These are phyloP conservation scores for Scenedesmus sp. DNA, from an alignment of 163 green algal genomes.

Conservation along the genomic window DNA sequence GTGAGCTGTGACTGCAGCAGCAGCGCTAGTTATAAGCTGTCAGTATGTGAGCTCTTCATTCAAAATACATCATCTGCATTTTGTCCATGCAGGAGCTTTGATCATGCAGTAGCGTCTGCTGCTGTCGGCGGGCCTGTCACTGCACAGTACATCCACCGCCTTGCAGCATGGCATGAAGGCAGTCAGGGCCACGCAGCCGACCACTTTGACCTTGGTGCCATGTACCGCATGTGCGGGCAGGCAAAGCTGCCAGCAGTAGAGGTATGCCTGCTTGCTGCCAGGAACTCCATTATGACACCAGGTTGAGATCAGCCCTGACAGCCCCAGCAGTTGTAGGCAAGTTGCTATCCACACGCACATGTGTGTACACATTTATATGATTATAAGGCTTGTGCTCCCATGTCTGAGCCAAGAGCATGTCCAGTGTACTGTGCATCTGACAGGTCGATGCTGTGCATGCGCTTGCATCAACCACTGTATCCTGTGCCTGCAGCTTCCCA, in stretches of 20 bases:
- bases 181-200: neutral
- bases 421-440: neutral
- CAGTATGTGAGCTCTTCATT: neutral
- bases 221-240: neutral
- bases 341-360: too few relatives aligned
- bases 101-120: neutral
- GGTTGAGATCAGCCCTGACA: neutral
- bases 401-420: too few relatives aligned
- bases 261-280: neutral
- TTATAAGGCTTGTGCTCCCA: too few relatives aligned
- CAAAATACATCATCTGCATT: neutral
- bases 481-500: constrained; percentile 2
- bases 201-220: neutral
- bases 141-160: constrained; percentile 6
- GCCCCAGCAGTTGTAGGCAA: neutral
- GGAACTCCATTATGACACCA: neutral
- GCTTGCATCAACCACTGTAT: neutral
- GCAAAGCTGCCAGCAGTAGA: constrained; percentile 1
- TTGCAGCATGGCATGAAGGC: constrained; percentile 15
- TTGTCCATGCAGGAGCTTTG: constrained; percentile 3
- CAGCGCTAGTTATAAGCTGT: neutral
- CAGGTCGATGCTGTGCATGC: neutral
- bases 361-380: too few relatives aligned
- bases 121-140: neutral
- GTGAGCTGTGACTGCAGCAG: neutral